Base-by-base conservation (phyloP, 164 flowering plant genomes). In the Litsea cubeba region DNA sequence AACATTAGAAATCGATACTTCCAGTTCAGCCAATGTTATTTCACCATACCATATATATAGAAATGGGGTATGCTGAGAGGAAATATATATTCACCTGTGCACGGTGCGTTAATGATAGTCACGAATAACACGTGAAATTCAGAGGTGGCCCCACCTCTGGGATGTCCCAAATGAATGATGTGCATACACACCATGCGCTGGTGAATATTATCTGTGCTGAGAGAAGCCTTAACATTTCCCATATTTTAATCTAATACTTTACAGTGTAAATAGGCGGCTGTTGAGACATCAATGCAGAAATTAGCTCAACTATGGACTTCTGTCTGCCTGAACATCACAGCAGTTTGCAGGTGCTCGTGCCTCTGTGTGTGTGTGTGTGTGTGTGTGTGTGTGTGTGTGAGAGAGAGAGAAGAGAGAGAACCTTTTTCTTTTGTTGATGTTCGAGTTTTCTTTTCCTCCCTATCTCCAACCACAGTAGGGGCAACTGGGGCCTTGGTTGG, bases 401-500 rank as follows among this genome's bases (percentile, higher is more conserved):
- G 77, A 65, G 79, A 49, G 79, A 76, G 75, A 74, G 79, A 75
- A 74, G 79, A 78, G 79, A 79, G 81, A 75, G 65, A 82, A 92
- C 96, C 98, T 87, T 84, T 90, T 80, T 75, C 85, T 74, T 72
- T 84, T 5, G 76, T 71, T 22, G 88, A 72, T 12, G 74, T 75
- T 76, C 69, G 74, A 49, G 79, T 50, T 51, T 84, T 75, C 50
- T 68, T 79, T 50, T 76, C 79, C 14, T 32, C 75, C 46, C 71
- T 82, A 46, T 82, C 83, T 63, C 54, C 79, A 79, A 75, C 76
- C 3, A 71, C 82, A 65, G 77, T 67, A 3, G 87, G 49, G 49
- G 81, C 77, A 68, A 75, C 83, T 23, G 94, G 95, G 65, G 82
- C 77, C 77, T 88, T 90, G 10, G 90, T 87, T 23, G 99, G 99